phyloP scores from a whole-genome alignment of 768 basidiomycete genomes.

The Epithele typhae region DNA sequence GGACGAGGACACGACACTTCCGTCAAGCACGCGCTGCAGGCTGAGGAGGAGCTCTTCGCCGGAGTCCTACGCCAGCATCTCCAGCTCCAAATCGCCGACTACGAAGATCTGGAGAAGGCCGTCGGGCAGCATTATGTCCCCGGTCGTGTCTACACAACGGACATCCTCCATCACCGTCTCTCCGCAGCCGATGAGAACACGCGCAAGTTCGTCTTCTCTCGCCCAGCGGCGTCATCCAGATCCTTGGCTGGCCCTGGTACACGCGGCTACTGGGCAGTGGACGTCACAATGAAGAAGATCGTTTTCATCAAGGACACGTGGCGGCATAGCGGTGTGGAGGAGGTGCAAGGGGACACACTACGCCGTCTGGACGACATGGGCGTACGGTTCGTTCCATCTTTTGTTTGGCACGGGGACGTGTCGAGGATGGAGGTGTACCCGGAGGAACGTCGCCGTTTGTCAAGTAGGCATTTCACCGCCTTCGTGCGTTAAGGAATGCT shows the following conservation, averaged over 20 bases:
- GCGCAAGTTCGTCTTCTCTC: conserved; percentile 1
- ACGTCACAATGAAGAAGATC: background rate
- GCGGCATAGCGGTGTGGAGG: background rate
- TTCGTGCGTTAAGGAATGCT: background rate
- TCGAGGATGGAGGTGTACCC: background rate
- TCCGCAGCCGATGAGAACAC: no score
- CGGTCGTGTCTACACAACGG: background rate
- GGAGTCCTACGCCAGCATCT: background rate
- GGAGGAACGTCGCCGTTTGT: background rate
- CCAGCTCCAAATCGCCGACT: background rate
- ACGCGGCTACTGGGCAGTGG: conserved; percentile 9
- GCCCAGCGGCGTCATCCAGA: conserved; percentile 4
- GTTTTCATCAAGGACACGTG: conserved; percentile 11
- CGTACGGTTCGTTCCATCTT: conserved; percentile 1
- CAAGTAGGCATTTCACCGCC: background rate
- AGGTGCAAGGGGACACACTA: background rate
- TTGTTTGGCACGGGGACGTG: no score
- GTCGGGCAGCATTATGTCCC: conserved; percentile 1
- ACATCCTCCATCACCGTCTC: background rate
- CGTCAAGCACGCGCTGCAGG: background rate
- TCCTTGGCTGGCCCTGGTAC: background rate
- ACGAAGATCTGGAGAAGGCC: background rate
- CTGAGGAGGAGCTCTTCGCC: background rate
- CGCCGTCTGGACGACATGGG: background rate
- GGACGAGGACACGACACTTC: conserved; percentile 1